Base-by-base conservation (phyloP, 2,329 filamentous ascomycete species). In the Alternaria solani region DNA sequence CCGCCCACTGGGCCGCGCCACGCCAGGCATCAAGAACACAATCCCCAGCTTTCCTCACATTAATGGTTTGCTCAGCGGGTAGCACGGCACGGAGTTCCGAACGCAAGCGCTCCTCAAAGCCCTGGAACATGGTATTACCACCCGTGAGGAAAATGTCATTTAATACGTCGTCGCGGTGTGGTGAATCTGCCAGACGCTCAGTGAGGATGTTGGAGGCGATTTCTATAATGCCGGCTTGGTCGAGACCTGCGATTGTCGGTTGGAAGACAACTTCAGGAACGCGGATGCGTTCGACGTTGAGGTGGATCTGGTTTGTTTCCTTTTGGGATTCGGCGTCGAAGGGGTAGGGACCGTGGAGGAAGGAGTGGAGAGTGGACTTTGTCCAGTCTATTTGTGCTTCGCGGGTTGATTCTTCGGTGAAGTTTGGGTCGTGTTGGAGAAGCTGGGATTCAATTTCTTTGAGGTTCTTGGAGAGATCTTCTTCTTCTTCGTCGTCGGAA, bases 381-480 rank as follows among this genome's bases (percentile, higher is more conserved):
- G 91, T 96, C 95, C 95, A 99, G 82, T 98, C 95, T 28, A 89
- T 90, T 79, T 97, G 93, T 0, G 94, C 94, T 67, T 94, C 94
- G 55, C 93, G 88, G 0, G 94, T 98, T 77, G 96, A 89, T 66
- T 97, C 90, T 78, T 98, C 94, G 2, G 91, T 94, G 75, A 99
- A 99, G 46, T 89, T 85, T 0, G 92, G 90, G 74, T 99, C 95
- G 78, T 95, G 91, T 71, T 91, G 84, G 30, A 99, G 87, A 20
- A 99, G 86, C 70, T 97, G 92, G 52, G 88, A 85, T 81, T 99
- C 95, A 12, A 97, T 87, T 2, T 82, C 83, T 74, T 91, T 91
- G 46, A 99, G 86, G 58, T 85, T 87, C 5, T 85, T 87, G 58
- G 87, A 86, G 0, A 97, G 86, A 72, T 98, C 94, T 77, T 94